phyloP scores from a whole-genome alignment of 2,329 filamentous ascomycete species.

The Penicillium sp. region DNA sequence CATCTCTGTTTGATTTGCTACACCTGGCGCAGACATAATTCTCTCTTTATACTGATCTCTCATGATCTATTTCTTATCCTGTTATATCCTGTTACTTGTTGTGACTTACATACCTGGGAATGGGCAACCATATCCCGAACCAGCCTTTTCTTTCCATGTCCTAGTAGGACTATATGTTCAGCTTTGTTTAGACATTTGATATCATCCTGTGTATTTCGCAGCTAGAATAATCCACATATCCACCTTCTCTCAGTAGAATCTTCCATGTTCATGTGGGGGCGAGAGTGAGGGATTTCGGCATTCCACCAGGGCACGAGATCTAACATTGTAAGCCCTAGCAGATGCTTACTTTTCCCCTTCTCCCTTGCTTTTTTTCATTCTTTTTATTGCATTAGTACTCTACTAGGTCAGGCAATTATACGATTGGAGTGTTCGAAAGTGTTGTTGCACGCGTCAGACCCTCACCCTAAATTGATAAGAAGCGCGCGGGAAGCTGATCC shows the following conservation, averaged over 20 bases:
- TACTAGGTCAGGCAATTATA: neutral
- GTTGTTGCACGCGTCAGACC: slow-evolving; percentile 30
- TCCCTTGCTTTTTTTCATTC: slow-evolving; percentile 15
- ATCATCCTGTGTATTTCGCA: slow-evolving; percentile 4
- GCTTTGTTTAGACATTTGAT: neutral
- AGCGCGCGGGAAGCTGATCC: slow-evolving; percentile 27
- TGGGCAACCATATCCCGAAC: slow-evolving; percentile 1
- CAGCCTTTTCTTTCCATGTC: slow-evolving; percentile 7
- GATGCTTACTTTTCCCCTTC: slow-evolving; percentile 7
- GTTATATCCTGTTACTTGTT: slow-evolving; percentile 11
- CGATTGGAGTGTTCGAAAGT: slow-evolving; percentile 5
- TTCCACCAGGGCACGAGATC: slow-evolving; percentile 16
- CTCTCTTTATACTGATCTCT: slow-evolving; percentile 16
- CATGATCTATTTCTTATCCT: slow-evolving; percentile 18
- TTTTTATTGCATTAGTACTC: neutral
- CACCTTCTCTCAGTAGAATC: slow-evolving; percentile 11
- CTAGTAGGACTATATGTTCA: slow-evolving; percentile 5
- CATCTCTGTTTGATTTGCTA: slow-evolving; percentile 8
- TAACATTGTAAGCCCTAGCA: slow-evolving; percentile 1
- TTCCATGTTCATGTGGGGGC: slow-evolving; percentile 7
- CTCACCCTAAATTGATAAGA: slow-evolving; percentile 29
- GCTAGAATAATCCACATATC: slow-evolving; percentile 7
- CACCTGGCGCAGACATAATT: slow-evolving; percentile 1
- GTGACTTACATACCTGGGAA: slow-evolving; percentile 7
- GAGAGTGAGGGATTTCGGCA: slow-evolving; percentile 15